These are phyloP conservation scores for Stagonosporopsis cucurbitacearum DNA, from an alignment of 2,329 filamentous ascomycete species.

Conservation along the genomic window DNA sequence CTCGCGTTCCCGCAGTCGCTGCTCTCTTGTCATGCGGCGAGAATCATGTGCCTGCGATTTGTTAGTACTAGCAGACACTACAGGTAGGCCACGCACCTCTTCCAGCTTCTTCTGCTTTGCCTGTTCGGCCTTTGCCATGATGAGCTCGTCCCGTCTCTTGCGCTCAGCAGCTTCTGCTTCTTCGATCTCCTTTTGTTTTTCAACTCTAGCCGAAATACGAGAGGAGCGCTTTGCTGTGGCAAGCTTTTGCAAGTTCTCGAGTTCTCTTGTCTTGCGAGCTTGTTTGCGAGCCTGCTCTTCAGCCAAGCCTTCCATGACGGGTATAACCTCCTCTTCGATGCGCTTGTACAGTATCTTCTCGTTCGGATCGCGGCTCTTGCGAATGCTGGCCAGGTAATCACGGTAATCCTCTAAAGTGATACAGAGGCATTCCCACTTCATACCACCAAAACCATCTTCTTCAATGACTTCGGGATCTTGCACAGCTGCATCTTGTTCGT, in stretches of 20 bases:
- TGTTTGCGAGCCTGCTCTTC: constrained; percentile 72
- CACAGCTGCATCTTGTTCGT: constrained; percentile 32
- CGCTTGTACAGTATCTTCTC: constrained; percentile 78
- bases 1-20: constrained; percentile 85
- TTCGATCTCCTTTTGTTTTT: constrained; percentile 77
- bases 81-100: constrained; percentile 51
- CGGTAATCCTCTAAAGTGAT: constrained; percentile 80
- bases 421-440: constrained; percentile 90
- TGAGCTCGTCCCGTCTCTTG: constrained; percentile 69
- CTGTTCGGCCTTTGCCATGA: constrained; percentile 65
- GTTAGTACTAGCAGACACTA: constrained; percentile 28
- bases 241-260: constrained; percentile 82
- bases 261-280: constrained; percentile 78
- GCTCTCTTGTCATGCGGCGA: constrained; percentile 82
- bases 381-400: constrained; percentile 71
- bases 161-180: constrained; percentile 73
- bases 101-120: constrained; percentile 70
- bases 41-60: constrained; percentile 71
- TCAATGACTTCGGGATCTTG: constrained; percentile 44
- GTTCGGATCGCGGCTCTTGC: constrained; percentile 80
- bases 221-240: constrained; percentile 95
- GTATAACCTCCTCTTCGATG: constrained; percentile 79
- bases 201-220: constrained; percentile 80
- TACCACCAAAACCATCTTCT: constrained; percentile 73
- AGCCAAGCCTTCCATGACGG: constrained; percentile 79